Percentiles rank a stretch among this genome's conserved stretches.
Conservation (phyloP, 306 rosid species). For the Betula pendula region DNA sequence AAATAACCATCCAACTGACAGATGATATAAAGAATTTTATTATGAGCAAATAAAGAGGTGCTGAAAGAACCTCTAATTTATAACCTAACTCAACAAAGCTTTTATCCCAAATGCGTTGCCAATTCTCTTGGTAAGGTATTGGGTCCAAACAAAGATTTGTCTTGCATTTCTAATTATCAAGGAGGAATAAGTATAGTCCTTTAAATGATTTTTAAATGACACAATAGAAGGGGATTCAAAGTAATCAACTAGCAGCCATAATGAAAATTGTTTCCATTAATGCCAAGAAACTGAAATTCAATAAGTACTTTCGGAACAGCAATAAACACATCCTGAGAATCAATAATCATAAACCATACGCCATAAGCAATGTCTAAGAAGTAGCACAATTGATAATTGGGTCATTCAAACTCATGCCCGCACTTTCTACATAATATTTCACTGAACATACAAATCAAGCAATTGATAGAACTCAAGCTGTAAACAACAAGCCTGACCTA, state of each 20-base stretch:
- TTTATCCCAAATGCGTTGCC: background rate
- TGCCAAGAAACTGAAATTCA: background rate
- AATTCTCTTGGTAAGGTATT: background rate
- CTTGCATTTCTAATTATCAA: constrained; percentile 6
- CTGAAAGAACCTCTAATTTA: background rate
- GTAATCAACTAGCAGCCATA: background rate
- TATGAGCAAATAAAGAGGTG: constrained; percentile 4
- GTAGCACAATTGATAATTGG: background rate
- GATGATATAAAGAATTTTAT: background rate
- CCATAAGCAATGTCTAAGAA: background rate
- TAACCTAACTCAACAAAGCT: background rate
- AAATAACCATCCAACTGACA: background rate
- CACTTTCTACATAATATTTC: background rate
- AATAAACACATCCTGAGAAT: background rate
- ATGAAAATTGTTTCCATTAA: background rate
- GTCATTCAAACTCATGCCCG: background rate
- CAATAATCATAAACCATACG: background rate
- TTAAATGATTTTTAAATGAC: background rate
- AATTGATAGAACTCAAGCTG: background rate
- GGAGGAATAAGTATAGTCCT: background rate
- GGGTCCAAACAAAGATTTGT: background rate
- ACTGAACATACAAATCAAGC: constrained; percentile 7
- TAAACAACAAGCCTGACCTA: background rate
- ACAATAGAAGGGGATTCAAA: background rate
- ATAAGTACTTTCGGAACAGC: background rate